Evolutionary conservation across 345 rosid genomes (phyloP), one percentile per base, ranked within the genome.

Genomic region (Streptanthus diversifolius): DNA sequence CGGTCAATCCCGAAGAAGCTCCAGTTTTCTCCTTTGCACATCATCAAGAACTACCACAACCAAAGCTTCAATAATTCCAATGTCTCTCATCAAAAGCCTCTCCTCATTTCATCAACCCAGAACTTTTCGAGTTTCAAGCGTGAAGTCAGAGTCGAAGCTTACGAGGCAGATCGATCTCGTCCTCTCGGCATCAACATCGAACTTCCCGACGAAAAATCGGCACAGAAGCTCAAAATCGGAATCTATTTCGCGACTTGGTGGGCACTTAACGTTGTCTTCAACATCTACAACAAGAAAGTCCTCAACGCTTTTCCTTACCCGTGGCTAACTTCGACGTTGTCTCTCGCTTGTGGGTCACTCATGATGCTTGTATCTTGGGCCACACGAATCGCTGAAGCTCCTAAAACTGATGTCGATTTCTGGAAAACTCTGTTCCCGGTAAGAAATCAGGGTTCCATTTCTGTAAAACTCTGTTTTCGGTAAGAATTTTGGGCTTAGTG

Each of bases 281-380:
- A 93, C 67, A 91, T 93, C n/a, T 93, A 93, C 70, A 91, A 93
- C 82, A 93, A 93, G 88, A 93, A 93, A 85, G 97, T 87, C 5
- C 80, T 93, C 80, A 93, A 91, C 70, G 98, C 88, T 11, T 93
- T 91, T 69, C 97, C 97, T 71, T 93, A 82, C 61, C 98, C 98
- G 12, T 93, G 98, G 98, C 90, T 91, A 19, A 93, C 97, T 63
- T 93, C 98, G 10, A 89, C 95, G 0, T 88, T 93, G 37, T 93
- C 98, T 27, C 88, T 93, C 9, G 97, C 98, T 32, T 86, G 90
- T 71, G 98, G 98, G 13, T 89, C 97, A 71, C 73, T 87, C 15
- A 81, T 89, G 87, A 93, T 93, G 98, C 68, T 91, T 40, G 79
- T 88, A 32, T 89, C 98, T 54, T 93, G 97, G 98, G 93, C 88